A percentile compares a stretch with the other conserved stretches of the same genome.
These are phyloP conservation scores for Suillus clintonianus DNA, from an alignment of 768 basidiomycete species.

Conservation along the genomic window DNA sequence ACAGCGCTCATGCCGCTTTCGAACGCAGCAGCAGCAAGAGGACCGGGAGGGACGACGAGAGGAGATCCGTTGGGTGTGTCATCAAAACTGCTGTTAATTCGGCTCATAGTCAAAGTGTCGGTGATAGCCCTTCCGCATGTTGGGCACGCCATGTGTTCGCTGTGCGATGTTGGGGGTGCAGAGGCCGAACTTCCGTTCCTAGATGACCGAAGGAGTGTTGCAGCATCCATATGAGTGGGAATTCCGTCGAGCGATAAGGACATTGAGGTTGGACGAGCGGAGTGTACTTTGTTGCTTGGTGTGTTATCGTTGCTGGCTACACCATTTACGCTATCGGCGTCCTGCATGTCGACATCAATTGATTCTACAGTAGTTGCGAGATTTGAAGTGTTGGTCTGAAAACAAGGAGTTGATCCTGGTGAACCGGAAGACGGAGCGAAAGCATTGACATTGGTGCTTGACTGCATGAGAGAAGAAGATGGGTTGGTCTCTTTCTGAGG, in stretches of 20 bases:
- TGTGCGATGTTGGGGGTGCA: conserved; percentile 45
- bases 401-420: background rate
- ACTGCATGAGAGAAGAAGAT: conserved; percentile 23
- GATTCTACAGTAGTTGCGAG: background rate
- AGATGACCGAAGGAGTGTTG: conserved; percentile 32
- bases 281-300: conserved; percentile 25
- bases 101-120: conserved; percentile 41
- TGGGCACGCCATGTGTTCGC: conserved; percentile 49
- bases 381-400: background rate
- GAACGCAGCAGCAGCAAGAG: conserved; percentile 54
- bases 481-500: conserved; percentile 28
- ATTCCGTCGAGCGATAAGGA: conserved; percentile 56
- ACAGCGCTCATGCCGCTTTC: conserved; percentile 68
- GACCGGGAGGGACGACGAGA: conserved; percentile 56
- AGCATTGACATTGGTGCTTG: conserved; percentile 16
- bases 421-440: background rate
- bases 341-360: conserved; percentile 30
- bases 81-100: conserved; percentile 24
- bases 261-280: conserved; percentile 40
- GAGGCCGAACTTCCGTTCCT: conserved; percentile 38
- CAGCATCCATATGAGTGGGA: conserved; percentile 38
- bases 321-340: conserved; percentile 27
- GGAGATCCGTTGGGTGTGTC: conserved; percentile 33
- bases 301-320: conserved; percentile 23
- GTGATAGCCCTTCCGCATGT: conserved; percentile 56